Evolutionary conservation across 208 protist species (phyloP).

Genomic region (Trypanosoma melophagium): DNA sequence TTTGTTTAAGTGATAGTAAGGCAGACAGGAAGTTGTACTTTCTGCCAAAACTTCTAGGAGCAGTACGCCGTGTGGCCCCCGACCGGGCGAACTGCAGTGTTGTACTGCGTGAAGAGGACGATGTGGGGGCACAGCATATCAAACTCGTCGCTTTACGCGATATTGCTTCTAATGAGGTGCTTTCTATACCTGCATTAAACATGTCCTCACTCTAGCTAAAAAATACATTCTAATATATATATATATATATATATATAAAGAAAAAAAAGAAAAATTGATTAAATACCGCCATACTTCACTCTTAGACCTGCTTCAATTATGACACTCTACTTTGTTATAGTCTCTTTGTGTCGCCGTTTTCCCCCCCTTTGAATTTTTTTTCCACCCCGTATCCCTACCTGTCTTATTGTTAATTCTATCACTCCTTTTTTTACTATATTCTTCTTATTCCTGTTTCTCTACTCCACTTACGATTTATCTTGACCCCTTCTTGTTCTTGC

Average conservation of each 20-base stretch:
- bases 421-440: not conserved
- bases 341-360: too few relatives aligned
- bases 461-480: too few relatives aligned
- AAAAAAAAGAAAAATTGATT: not conserved
- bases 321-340: too few relatives aligned
- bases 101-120: not conserved
- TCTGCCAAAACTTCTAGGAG: conserved; percentile 22
- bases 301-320: too few relatives aligned
- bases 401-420: not conserved
- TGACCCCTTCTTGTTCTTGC: too few relatives aligned
- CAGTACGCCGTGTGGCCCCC: conserved; percentile 8
- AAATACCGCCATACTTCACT: not conserved
- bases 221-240: not conserved
- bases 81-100: conserved; percentile 14
- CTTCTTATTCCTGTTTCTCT: not conserved
- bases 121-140: not conserved
- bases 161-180: conserved; percentile 5
- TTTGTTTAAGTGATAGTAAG: not conserved
- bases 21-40: conserved; percentile 8
- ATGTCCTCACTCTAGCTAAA: not conserved
- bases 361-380: not conserved
- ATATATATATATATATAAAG: too few relatives aligned
- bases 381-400: not conserved
- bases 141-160: conserved; percentile 4
- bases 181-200: conserved; percentile 17